Conservation (phyloP, 768 basidiomycete species). For the Grammothele lineata region DNA sequence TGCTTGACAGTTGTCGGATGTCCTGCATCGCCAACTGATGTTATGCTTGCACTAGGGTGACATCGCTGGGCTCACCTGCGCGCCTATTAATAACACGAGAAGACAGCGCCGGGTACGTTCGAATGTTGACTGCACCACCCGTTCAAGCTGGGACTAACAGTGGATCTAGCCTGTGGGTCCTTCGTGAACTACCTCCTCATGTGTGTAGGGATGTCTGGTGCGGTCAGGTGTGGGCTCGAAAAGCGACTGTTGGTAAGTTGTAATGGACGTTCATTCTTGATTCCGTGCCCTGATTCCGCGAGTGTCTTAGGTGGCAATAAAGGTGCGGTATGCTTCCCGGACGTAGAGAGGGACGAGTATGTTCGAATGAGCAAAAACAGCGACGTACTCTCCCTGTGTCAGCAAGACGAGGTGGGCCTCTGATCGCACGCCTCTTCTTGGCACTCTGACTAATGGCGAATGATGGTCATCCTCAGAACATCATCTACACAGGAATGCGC, state of each 20-base stretch:
- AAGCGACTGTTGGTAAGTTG: conserved; percentile 1
- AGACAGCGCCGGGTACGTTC: conserved; percentile 3
- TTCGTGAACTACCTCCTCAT: conserved; percentile 8
- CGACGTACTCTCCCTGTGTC: conserved; percentile 6
- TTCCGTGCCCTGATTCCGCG: too few relatives aligned
- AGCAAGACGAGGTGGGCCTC: conserved; percentile 7
- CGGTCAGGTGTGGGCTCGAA: conserved; percentile 1
- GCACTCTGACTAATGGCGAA: too few relatives aligned
- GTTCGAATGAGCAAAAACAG: background rate
- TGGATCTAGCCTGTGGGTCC: conserved; percentile 1
- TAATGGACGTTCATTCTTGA: too few relatives aligned
- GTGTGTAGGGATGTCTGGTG: conserved; percentile 10
- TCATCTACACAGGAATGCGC: conserved; percentile 15
- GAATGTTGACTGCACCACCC: too few relatives aligned
- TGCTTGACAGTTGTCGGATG: too few relatives aligned
- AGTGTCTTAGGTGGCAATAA: conserved; percentile 6
- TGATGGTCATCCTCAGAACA: too few relatives aligned
- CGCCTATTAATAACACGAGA: conserved; percentile 3
- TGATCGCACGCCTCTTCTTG: too few relatives aligned
- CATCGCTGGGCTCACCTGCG: conserved; percentile 9
- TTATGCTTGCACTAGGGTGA: background rate
- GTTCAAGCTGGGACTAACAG: too few relatives aligned
- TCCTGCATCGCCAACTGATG: background rate
- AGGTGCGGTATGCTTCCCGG: conserved; percentile 4
- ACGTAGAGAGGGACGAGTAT: conserved; percentile 7